Evolutionary conservation across 2,329 filamentous ascomycete genomes (phyloP).

Genomic region (Fusarium heterosporum): DNA sequence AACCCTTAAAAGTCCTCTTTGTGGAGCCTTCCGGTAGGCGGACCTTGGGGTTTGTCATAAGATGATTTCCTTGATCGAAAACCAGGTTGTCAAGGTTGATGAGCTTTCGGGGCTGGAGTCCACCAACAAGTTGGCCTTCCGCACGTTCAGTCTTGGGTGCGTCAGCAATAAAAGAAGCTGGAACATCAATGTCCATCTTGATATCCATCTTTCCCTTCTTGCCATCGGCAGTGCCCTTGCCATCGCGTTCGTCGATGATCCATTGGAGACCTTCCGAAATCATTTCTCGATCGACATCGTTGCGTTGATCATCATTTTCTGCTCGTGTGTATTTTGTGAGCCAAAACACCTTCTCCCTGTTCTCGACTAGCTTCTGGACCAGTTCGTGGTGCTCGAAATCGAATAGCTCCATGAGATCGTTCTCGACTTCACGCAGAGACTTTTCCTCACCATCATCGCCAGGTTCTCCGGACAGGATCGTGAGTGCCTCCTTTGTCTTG

Average conservation of each 20-base stretch:
- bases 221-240: constrained; percentile 71
- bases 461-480: constrained; percentile 81
- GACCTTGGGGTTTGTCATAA: constrained; percentile 99
- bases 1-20: constrained; percentile 96
- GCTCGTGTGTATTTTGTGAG: constrained; percentile 87
- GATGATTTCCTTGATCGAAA: constrained; percentile 97
- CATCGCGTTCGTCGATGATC: constrained; percentile 89
- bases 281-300: constrained; percentile 89
- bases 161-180: constrained; percentile 66
- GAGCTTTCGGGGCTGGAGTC: constrained; percentile 84
- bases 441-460: constrained; percentile 84
- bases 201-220: constrained; percentile 81
- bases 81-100: constrained; percentile 97
- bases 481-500: constrained; percentile 87
- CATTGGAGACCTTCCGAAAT: constrained; percentile 84
- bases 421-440: constrained; percentile 91
- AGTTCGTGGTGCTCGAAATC: constrained; percentile 97
- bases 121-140: constrained; percentile 80
- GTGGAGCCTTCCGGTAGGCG: constrained; percentile 93
- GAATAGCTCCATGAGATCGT: constrained; percentile 97
- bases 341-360: constrained; percentile 96
- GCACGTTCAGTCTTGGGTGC: constrained; percentile 64
- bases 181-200: constrained; percentile 93
- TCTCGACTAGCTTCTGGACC: constrained; percentile 89
- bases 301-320: constrained; percentile 80